These are phyloP conservation scores for Pleurotus tuber-regium DNA, from an alignment of 768 basidiomycete species.

Conservation along the genomic window DNA sequence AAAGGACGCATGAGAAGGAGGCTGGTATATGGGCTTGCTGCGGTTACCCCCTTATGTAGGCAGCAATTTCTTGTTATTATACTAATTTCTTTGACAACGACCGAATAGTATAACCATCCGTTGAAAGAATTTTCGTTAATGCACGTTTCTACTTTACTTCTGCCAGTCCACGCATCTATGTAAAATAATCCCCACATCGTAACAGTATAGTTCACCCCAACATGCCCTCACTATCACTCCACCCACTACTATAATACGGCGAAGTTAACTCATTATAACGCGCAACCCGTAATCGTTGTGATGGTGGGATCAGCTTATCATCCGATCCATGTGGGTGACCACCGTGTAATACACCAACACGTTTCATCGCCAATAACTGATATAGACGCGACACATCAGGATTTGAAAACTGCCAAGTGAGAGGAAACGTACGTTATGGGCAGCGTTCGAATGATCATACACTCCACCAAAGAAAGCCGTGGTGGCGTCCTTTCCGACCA, in stretches of 20 bases:
- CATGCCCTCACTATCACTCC: slow-evolving; percentile 15
- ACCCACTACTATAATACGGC: slow-evolving; percentile 9
- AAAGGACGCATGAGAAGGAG: too few relatives aligned
- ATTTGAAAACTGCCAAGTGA: background rate
- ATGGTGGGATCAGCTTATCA: slow-evolving; percentile 52
- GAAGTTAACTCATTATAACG: slow-evolving; percentile 14
- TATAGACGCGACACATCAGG: background rate
- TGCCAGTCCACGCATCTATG: too few relatives aligned
- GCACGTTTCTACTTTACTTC: too few relatives aligned
- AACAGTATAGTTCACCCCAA: slow-evolving; percentile 14
- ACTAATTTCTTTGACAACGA: too few relatives aligned
- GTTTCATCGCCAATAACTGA: slow-evolving; percentile 55
- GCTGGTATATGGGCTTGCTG: too few relatives aligned
- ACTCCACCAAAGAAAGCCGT: slow-evolving; percentile 88
- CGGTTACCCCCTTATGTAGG: too few relatives aligned
- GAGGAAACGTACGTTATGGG: slow-evolving; percentile 39
- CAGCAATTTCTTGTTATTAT: too few relatives aligned
- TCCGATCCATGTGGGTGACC: slow-evolving; percentile 43
- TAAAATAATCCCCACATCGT: too few relatives aligned
- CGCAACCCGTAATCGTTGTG: slow-evolving; percentile 24
- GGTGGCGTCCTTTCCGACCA: slow-evolving; percentile 87
- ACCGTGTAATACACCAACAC: slow-evolving; percentile 56
- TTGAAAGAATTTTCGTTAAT: too few relatives aligned
- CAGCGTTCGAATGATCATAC: slow-evolving; percentile 60
- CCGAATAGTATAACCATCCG: too few relatives aligned